Evolutionary conservation across 2,329 filamentous ascomycete species (phyloP).

Genomic region (Verticillium klebahnii): DNA sequence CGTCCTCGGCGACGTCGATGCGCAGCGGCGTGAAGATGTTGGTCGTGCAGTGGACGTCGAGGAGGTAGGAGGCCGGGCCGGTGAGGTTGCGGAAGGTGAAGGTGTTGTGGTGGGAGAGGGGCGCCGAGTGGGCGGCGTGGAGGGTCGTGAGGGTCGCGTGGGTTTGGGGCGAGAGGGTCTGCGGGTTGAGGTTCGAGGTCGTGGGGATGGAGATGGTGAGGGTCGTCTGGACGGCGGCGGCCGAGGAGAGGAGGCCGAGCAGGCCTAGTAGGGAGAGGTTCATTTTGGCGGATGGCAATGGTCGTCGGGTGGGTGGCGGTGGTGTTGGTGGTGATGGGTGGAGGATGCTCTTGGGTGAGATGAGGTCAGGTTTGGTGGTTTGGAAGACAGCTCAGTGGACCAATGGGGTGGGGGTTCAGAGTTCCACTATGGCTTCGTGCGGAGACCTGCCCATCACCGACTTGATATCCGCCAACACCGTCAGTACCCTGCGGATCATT

Average conservation of each 20-base stretch:
- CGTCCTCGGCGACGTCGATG: slow-evolving; percentile 59
- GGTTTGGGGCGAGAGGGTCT: slow-evolving; percentile 58
- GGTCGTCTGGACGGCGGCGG: slow-evolving; percentile 29
- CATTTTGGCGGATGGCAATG: slow-evolving; percentile 23
- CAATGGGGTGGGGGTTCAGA: not conserved
- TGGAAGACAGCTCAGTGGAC: not conserved
- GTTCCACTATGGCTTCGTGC: not conserved
- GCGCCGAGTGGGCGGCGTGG: slow-evolving; percentile 41
- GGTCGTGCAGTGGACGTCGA: slow-evolving; percentile 72
- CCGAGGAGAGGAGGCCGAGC: slow-evolving; percentile 27
- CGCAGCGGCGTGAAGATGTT: slow-evolving; percentile 75
- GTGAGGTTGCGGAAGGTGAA: slow-evolving; percentile 74
- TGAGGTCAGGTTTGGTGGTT: slow-evolving; percentile 1
- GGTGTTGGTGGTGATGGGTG: slow-evolving; percentile 1
- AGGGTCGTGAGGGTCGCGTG: slow-evolving; percentile 55
- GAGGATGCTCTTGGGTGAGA: not conserved
- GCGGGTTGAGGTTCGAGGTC: slow-evolving; percentile 39
- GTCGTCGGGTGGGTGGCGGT: slow-evolving; percentile 8
- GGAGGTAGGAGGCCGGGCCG: slow-evolving; percentile 66
- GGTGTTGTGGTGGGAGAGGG: slow-evolving; percentile 62
- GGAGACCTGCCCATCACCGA: not conserved
- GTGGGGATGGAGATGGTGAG: slow-evolving; percentile 41
- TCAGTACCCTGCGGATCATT: not conserved
- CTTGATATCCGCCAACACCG: not conserved
- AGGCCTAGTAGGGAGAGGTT: slow-evolving; percentile 28